A percentile compares a stretch with the other conserved stretches of the same genome.
Conservation (phyloP, 2,329 filamentous ascomycete genomes). For the Fusarium bulbicola region DNA sequence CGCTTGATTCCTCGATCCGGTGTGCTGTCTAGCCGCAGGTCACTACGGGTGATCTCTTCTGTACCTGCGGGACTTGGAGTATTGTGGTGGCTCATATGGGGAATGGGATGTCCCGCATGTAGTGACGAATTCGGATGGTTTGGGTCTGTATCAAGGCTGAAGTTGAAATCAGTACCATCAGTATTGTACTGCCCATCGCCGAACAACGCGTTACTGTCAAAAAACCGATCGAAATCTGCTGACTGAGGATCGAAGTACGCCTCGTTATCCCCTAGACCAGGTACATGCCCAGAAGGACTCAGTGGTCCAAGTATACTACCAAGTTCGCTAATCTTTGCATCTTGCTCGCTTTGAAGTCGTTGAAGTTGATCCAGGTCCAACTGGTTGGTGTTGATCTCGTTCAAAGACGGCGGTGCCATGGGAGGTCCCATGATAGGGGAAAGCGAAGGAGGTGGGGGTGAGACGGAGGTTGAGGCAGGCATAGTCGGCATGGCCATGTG, state of each 20-base stretch:
- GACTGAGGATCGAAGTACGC: slow-evolving; percentile 49
- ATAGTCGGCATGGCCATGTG: slow-evolving; percentile 33
- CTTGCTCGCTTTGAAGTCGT: slow-evolving; percentile 81
- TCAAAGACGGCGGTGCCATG: slow-evolving; percentile 61
- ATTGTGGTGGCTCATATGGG: slow-evolving; percentile 35
- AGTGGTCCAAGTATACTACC: slow-evolving; percentile 79
- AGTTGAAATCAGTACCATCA: slow-evolving; percentile 61
- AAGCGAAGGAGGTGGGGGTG: slow-evolving; percentile 51
- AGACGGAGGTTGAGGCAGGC: slow-evolving; percentile 34
- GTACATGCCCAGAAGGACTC: slow-evolving; percentile 81
- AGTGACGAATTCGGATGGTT: slow-evolving; percentile 44
- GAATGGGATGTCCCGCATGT: slow-evolving; percentile 25
- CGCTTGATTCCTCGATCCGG: slow-evolving; percentile 49
- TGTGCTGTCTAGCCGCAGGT: slow-evolving; percentile 45
- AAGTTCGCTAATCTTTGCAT: slow-evolving; percentile 78
- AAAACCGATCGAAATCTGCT: slow-evolving; percentile 63
- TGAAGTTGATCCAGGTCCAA: slow-evolving; percentile 82
- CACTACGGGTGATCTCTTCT: slow-evolving; percentile 60
- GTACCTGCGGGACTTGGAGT: slow-evolving; percentile 59
- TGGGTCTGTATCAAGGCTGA: slow-evolving; percentile 55
- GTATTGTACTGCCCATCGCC: slow-evolving; percentile 51
- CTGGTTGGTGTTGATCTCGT: slow-evolving; percentile 73
- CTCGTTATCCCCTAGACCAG: slow-evolving; percentile 66
- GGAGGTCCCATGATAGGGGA: slow-evolving; percentile 59
- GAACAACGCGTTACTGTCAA: slow-evolving; percentile 54